Evolutionary conservation across 106 monocot genomes (phyloP).

Genomic region (Apostasia ramifera): DNA sequence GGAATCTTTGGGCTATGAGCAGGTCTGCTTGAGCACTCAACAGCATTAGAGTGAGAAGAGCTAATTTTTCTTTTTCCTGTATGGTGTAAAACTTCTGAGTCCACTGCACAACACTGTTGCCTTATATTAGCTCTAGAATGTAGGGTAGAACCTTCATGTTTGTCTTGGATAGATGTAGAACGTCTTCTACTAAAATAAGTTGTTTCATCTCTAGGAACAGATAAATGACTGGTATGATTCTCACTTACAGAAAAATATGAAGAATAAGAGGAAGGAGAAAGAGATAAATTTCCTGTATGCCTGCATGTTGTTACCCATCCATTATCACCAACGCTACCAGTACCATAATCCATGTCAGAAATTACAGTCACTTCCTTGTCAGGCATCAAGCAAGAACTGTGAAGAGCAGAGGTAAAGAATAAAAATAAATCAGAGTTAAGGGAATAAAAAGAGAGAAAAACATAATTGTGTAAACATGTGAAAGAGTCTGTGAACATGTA

Average conservation of each 20-base stretch:
- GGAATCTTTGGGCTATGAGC: conserved; percentile 9
- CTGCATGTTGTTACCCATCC: conserved; percentile 20
- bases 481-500: too few relatives aligned
- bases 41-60: conserved; percentile 11
- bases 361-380: conserved; percentile 11
- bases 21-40: conserved; percentile 45
- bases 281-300: conserved; percentile 2
- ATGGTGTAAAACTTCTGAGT: conserved; percentile 13
- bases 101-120: not conserved
- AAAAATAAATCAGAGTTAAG: not conserved
- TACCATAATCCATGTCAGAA: conserved; percentile 7
- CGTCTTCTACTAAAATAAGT: not conserved
- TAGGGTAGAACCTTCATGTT: conserved; percentile 1
- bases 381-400: conserved; percentile 4
- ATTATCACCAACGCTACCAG: not conserved
- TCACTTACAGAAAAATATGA: not conserved
- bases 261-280: not conserved
- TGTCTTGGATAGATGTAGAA: not conserved
- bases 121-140: not conserved
- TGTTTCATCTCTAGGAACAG: not conserved
- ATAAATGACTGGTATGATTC: conserved; percentile 6
- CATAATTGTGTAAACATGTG: too few relatives aligned
- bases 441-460: too few relatives aligned
- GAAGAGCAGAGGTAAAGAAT: not conserved
- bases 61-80: conserved; percentile 44